A percentile compares a stretch with the other conserved stretches of the same genome.
These are phyloP conservation scores for Plasmodiophora brassicae DNA, from an alignment of 208 protist species.

Conservation along the genomic window DNA sequence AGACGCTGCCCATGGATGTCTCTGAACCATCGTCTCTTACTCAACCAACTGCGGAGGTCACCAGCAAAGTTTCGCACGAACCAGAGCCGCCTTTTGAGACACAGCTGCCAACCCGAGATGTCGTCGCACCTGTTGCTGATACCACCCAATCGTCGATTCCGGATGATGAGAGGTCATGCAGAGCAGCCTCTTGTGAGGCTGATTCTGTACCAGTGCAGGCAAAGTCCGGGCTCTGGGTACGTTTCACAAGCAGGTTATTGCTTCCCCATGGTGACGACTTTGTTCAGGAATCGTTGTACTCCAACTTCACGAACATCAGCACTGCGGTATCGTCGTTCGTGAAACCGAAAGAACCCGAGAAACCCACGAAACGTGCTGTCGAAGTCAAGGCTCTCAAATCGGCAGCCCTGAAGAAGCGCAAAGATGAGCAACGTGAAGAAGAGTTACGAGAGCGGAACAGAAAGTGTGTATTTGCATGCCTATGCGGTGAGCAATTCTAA, in stretches of 20 bases:
- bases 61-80: too few relatives aligned
- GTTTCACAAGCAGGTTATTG: background rate
- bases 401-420: background rate
- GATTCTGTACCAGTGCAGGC: background rate
- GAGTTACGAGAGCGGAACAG: background rate
- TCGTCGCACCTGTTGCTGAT: background rate
- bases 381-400: background rate
- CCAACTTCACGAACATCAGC: background rate
- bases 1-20: too few relatives aligned
- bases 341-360: background rate
- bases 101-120: background rate
- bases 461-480: too few relatives aligned
- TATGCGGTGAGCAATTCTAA: too few relatives aligned
- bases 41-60: too few relatives aligned
- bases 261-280: background rate
- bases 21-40: too few relatives aligned
- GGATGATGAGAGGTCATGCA: background rate
- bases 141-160: background rate
- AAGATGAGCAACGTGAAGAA: background rate
- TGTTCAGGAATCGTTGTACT: slow-evolving; percentile 3
- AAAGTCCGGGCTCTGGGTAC: background rate
- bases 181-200: background rate
- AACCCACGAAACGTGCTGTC: background rate
- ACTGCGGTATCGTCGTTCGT: background rate
- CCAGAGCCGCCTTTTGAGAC: too few relatives aligned